Percentiles rank a stretch among this genome's conserved stretches.
phyloP scores from a whole-genome alignment of 805 yeast species.

The Sugiyamaella lignohabitans region DNA sequence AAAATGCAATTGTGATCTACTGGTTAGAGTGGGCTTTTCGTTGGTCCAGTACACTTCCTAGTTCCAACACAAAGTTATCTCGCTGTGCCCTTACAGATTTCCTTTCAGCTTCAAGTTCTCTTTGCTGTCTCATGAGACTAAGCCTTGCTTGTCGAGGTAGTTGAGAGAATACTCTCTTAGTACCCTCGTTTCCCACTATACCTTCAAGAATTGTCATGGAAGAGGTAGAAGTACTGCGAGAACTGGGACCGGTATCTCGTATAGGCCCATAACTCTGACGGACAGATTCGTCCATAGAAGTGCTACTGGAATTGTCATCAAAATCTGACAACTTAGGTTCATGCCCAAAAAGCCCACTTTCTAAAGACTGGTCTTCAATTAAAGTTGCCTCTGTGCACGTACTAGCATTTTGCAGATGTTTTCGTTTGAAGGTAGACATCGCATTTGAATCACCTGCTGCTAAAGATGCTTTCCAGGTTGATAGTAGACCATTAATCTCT shows the following conservation, averaged over 20 bases:
- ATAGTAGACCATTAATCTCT: constrained; percentile 18
- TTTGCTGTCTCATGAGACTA: constrained; percentile 18
- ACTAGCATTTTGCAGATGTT: constrained; percentile 3
- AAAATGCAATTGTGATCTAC: neutral
- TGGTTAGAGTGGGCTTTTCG: neutral
- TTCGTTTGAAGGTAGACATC: neutral
- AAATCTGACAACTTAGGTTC: too few relatives aligned
- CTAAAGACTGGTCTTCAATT: neutral
- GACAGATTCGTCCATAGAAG: constrained; percentile 1
- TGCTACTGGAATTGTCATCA: neutral
- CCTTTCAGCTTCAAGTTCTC: constrained; percentile 16
- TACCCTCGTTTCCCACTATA: constrained; percentile 19
- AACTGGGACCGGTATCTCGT: constrained; percentile 7
- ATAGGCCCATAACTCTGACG: constrained; percentile 10
- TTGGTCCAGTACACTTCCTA: constrained; percentile 17
- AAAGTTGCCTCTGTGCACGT: constrained; percentile 6
- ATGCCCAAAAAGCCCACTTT: too few relatives aligned
- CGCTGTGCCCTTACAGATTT: constrained; percentile 14
- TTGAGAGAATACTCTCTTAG: constrained; percentile 1
- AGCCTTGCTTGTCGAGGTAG: constrained; percentile 20
- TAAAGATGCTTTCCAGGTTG: constrained; percentile 17
- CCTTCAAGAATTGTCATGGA: constrained; percentile 22
- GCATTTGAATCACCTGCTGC: neutral
- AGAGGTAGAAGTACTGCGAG: constrained; percentile 8
- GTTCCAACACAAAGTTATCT: constrained; percentile 21